These are phyloP conservation scores for Psilocybe subaeruginosa DNA, from an alignment of 768 basidiomycete species.

Conservation along the genomic window DNA sequence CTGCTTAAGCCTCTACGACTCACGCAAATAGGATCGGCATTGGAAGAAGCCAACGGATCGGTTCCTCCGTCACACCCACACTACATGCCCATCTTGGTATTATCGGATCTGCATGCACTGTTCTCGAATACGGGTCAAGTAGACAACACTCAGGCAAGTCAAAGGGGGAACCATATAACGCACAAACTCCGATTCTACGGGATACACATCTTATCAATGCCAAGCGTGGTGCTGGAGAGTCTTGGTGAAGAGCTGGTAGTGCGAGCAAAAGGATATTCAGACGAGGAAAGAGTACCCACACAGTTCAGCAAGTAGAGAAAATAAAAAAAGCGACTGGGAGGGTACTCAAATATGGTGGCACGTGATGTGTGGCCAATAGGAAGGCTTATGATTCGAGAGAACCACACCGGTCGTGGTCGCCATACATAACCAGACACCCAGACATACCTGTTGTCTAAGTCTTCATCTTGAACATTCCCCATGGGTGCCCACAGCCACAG, in stretches of 20 bases:
- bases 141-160: background rate
- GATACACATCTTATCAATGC: slow-evolving; percentile 58
- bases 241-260: slow-evolving; percentile 40
- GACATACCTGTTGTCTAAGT: slow-evolving; percentile 7
- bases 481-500: slow-evolving; percentile 5
- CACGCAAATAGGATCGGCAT: slow-evolving; percentile 21
- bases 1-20: slow-evolving; percentile 56
- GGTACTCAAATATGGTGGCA: slow-evolving; percentile 28
- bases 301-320: background rate
- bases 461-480: slow-evolving; percentile 11
- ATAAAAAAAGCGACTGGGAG: slow-evolving; percentile 25
- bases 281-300: background rate
- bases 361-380: slow-evolving; percentile 21
- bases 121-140: slow-evolving; percentile 29
- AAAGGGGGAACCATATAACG: slow-evolving; percentile 38
- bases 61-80: slow-evolving; percentile 41
- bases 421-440: slow-evolving; percentile 18
- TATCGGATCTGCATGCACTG: slow-evolving; percentile 57
- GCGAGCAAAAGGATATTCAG: slow-evolving; percentile 9
- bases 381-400: slow-evolving; percentile 20
- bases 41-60: slow-evolving; percentile 17
- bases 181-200: slow-evolving; percentile 76
- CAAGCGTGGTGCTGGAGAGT: slow-evolving; percentile 38
- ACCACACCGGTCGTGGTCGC: slow-evolving; percentile 35
- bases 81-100: slow-evolving; percentile 42